Evolutionary conservation across 164 flowering plant species (phyloP).

Genomic region (Chimonanthus praecox): DNA sequence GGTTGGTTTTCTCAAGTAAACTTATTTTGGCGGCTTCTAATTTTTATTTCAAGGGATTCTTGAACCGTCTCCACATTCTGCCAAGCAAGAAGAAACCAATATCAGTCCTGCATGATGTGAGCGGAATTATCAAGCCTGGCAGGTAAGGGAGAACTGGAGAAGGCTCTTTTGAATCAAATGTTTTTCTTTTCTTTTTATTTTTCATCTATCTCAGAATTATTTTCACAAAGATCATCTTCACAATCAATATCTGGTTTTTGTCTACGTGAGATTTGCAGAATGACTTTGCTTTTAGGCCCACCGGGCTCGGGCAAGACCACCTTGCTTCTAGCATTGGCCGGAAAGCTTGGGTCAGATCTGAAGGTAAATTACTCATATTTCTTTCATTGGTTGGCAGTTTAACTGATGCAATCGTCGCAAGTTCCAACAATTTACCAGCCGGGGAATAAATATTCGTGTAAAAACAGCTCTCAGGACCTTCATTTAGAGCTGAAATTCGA

Average conservation of each 20-base stretch:
- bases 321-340: slow-evolving; percentile 47
- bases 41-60: slow-evolving; percentile 28
- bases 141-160: slow-evolving; percentile 27
- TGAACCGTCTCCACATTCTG: slow-evolving; percentile 34
- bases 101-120: slow-evolving; percentile 57
- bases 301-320: slow-evolving; percentile 64
- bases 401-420: neutral
- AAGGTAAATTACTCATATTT: slow-evolving; percentile 3
- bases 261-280: slow-evolving; percentile 21
- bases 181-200: neutral
- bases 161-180: neutral
- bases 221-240: too few species aligned
- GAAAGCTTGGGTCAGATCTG: slow-evolving; percentile 23
- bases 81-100: slow-evolving; percentile 39
- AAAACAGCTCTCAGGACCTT: neutral
- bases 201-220: too few species aligned
- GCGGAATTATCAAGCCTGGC: slow-evolving; percentile 63
- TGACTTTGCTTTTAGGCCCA: slow-evolving; percentile 63
- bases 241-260: neutral
- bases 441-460: neutral
- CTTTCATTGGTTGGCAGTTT: neutral
- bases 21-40: neutral
- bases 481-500: too few species aligned
- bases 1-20: too few species aligned
- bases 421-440: neutral